Evolutionary conservation across 306 rosid genomes (phyloP), one percentile per base, ranked within the genome.

Genomic region (Pachyrhizus erosus): DNA sequence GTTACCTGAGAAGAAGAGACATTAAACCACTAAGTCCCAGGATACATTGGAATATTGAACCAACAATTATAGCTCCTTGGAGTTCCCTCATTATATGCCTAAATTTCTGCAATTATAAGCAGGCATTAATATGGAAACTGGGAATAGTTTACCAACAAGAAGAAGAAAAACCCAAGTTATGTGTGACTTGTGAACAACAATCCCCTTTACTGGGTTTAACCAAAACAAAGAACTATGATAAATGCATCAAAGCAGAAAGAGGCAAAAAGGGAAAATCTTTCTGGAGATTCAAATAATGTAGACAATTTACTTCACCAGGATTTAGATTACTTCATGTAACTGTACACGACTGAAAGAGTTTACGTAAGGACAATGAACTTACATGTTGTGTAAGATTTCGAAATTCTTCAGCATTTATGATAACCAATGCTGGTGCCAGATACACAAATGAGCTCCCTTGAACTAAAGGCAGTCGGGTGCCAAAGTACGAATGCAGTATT

Each of bases 381-480:
- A 92, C 98, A 85, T 92, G 97, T 27, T 94, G 92, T 0, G 93
- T 83, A 57, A 94, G 97, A 84, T 96, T 91, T 33, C 98, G 92
- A 84, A 80, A 90, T 78, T 93, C 97, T 85, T 87, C 90, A 73
- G 99, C 89, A 87, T 96, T 93, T 48, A 89, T 88, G 81, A 96
- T 87, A 31, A 92, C 90, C 72, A 96, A 75, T 21, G 95, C 99
- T 0, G 99, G 97, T 29, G 99, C 98, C 84, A 96, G 87, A 89
- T 91, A 92, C 64, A 93, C 93, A 87, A 93, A 93, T 9, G 99
- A 96, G 86, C 97, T 96, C 88, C 99, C 99, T 87, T 96, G 99
- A 85, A 96, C 98, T 82, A 96, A 84, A 31, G 99, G 99, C 74
- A 96, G 86, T 12, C 98, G 91, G 6, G 99, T 93, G 74, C 99